Evolutionary conservation across 768 basidiomycete genomes (phyloP).

Genomic region (Boletus sp.): DNA sequence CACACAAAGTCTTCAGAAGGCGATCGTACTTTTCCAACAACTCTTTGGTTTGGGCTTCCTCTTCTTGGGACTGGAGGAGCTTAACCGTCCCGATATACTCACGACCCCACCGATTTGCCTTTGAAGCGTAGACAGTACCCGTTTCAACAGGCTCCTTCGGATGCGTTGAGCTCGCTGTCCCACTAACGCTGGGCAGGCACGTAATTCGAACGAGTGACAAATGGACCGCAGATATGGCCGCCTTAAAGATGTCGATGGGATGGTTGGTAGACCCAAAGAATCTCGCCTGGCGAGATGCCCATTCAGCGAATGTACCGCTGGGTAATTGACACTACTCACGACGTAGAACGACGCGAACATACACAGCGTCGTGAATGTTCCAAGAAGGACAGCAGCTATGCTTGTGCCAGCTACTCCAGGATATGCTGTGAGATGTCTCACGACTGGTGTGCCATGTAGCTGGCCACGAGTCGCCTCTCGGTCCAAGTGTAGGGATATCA

Average conservation of each 20-base stretch:
- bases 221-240: conserved; percentile 65
- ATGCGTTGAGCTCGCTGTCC: neutral
- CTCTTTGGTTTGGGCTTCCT: conserved; percentile 43
- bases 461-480: conserved; percentile 34
- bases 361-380: conserved; percentile 41
- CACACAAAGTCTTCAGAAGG: conserved; percentile 41
- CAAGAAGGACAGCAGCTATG: conserved; percentile 48
- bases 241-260: conserved; percentile 57
- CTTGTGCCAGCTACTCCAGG: conserved; percentile 71
- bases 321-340: conserved; percentile 39
- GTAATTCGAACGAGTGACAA: conserved; percentile 56
- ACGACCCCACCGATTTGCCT: conserved; percentile 54
- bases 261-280: conserved; percentile 65
- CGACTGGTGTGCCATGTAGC: conserved; percentile 8
- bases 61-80: conserved; percentile 49
- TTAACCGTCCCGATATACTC: conserved; percentile 48
- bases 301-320: neutral
- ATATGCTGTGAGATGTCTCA: conserved; percentile 58
- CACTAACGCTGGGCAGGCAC: conserved; percentile 39
- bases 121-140: conserved; percentile 48
- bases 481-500: conserved; percentile 58
- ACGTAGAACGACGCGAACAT: conserved; percentile 61
- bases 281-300: conserved; percentile 50
- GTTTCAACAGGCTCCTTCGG: conserved; percentile 13
- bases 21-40: conserved; percentile 55